Base-by-base conservation (phyloP, 140 eudicot species). In the Oenanthe javanica region DNA sequence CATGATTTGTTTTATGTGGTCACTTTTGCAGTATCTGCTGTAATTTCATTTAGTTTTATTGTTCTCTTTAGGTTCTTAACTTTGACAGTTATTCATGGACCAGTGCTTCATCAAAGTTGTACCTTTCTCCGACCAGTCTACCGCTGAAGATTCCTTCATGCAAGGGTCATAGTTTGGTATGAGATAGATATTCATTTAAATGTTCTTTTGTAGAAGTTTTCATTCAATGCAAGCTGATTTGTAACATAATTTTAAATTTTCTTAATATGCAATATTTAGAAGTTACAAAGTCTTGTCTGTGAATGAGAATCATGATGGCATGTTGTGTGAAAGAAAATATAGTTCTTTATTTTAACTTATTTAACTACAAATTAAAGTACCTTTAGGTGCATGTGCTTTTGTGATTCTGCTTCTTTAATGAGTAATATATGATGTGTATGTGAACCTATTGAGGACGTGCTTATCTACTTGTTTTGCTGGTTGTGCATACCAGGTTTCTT, bases 91-190 rank as follows among this genome's bases (percentile, higher is more conserved):
- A 87, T 84, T 88, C 97, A 9, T 95, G 97, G 99, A 85, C 95
- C 7, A 82, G 90, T 75, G 91, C 97, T 82, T 89, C 99, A 70
- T 95, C 99, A 79, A 95, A 93, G 83, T 85, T 92, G 45, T 93
- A 91, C 88, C 91, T 95, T 79, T 95, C 99, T 79, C 99, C 97
- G 5, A 88, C 97, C 66, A 91, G 97, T 86, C 96, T 95, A 75
- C 92, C 97, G 13, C 83, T 95, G 78, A 95, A 95, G 91, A 91
- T 95, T 73, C 99, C 99, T 1, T 92, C 97, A 59, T 95, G 97
- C 97, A 92, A 87, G 87, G 99, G 99, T 75, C 99, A 95, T 84
- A 73, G 92, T 81, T 86, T 95, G 99, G 99, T 95, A 94, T 75
- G 57, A 50, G 23, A 49, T 6, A 25, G 61, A 12, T 51, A 61